Conservation (phyloP, 179 eudicot species). For the Nepenthes alata region DNA sequence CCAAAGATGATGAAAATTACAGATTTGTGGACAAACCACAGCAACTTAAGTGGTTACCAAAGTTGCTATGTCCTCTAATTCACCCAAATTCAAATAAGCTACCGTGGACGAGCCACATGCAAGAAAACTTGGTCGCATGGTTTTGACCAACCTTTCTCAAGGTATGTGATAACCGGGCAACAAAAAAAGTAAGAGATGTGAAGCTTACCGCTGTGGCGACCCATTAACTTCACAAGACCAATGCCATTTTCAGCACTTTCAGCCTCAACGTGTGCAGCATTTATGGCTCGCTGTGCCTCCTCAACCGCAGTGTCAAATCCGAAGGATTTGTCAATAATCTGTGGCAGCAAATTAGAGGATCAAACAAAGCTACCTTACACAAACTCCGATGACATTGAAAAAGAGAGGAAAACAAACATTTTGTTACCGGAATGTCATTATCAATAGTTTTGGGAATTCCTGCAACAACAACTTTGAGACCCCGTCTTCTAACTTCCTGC, state of each 20-base stretch:
- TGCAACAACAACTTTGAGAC: slow-evolving; percentile 70
- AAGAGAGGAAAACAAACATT: not conserved
- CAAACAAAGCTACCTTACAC: not conserved
- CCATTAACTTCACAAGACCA: slow-evolving; percentile 93
- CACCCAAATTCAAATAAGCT: too few relatives aligned
- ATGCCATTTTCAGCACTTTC: slow-evolving; percentile 80
- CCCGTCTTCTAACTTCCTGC: slow-evolving; percentile 80
- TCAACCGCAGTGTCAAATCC: slow-evolving; percentile 97
- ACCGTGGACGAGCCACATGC: too few relatives aligned
- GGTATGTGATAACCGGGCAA: too few relatives aligned
- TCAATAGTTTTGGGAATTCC: slow-evolving; percentile 97
- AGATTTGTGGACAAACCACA: too few relatives aligned
- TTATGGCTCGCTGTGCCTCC: slow-evolving; percentile 97
- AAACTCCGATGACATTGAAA: not conserved
- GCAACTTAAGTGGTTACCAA: too few relatives aligned
- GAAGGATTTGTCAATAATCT: slow-evolving; percentile 91
- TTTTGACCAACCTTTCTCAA: too few relatives aligned
- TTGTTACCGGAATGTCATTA: slow-evolving; percentile 85
- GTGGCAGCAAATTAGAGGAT: not conserved
- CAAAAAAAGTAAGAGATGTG: not conserved
- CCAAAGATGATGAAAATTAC: too few relatives aligned
- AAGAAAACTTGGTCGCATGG: too few relatives aligned
- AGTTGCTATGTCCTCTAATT: too few relatives aligned
- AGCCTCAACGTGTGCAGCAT: slow-evolving; percentile 97
- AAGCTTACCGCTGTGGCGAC: slow-evolving; percentile 75